Evolutionary conservation across 2,329 filamentous ascomycete genomes (phyloP).

Genomic region (Pyrenochaeta sp.): DNA sequence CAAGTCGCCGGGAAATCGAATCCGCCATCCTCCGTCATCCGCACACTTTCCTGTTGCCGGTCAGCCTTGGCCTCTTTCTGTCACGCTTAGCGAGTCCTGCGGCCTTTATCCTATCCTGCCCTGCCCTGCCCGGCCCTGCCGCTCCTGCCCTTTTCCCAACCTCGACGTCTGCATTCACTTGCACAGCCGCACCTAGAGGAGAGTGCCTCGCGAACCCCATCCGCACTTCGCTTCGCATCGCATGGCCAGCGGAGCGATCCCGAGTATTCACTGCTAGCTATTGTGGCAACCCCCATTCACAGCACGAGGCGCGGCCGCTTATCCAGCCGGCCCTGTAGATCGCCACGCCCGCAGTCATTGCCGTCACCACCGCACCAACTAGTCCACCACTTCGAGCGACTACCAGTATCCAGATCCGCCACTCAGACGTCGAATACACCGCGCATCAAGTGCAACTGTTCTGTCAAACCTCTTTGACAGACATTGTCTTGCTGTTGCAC

Average conservation of each 20-base stretch:
- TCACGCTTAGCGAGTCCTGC: background rate
- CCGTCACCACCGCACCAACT: conserved; percentile 32
- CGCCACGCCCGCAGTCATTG: conserved; percentile 36
- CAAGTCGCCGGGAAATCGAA: background rate
- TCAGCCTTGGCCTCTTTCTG: conserved; percentile 10
- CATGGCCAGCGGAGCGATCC: conserved; percentile 31
- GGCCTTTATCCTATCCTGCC: conserved; percentile 9
- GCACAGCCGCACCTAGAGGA: conserved; percentile 6
- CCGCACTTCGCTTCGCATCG: conserved; percentile 28
- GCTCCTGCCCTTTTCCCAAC: background rate
- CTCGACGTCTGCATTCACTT: conserved; percentile 2
- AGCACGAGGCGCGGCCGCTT: conserved; percentile 16
- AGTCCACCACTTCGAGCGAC: background rate
- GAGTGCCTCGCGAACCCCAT: conserved; percentile 15
- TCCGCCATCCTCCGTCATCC: conserved; percentile 2
- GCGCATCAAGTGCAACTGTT: background rate
- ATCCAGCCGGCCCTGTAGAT: conserved; percentile 24
- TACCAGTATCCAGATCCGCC: background rate
- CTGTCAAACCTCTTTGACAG: conserved; percentile 3
- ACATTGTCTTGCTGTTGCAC: conserved; percentile 2
- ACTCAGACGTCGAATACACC: conserved; percentile 4
- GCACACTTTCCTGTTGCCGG: background rate
- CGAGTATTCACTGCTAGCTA: conserved; percentile 23
- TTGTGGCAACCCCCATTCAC: conserved; percentile 25
- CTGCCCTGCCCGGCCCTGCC: background rate